phyloP scores from a whole-genome alignment of 2,329 filamentous ascomycete species.

The Orbilia oligospora region DNA sequence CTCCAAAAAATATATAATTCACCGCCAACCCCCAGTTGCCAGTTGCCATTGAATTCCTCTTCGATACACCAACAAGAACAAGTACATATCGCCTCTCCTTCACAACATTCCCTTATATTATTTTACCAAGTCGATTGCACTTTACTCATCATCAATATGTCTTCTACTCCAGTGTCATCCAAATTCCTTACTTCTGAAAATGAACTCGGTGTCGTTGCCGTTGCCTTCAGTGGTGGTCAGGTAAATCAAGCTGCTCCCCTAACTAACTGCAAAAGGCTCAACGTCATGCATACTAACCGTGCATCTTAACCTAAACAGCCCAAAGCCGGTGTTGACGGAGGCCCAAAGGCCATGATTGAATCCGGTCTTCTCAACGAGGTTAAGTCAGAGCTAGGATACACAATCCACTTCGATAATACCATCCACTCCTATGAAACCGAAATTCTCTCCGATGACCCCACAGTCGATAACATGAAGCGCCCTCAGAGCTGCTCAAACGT shows the following conservation, averaged over 20 bases:
- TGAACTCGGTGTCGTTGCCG: conserved; percentile 91
- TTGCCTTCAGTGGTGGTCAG: conserved; percentile 97
- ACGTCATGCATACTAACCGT: conserved; percentile 22
- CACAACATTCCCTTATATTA: not conserved
- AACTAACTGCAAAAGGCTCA: conserved; percentile 34
- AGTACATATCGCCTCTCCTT: conserved; percentile 10
- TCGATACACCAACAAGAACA: not conserved
- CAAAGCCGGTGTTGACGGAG: conserved; percentile 92
- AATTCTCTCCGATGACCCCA: conserved; percentile 79
- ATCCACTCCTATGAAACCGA: conserved; percentile 87
- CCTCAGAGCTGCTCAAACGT: conserved; percentile 87
- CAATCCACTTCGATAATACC: conserved; percentile 83
- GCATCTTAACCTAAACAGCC: conserved; percentile 71
- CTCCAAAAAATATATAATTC: conserved; percentile 12
- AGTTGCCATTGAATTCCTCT: not conserved
- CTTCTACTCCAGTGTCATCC: conserved; percentile 73
- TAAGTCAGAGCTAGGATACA: conserved; percentile 87
- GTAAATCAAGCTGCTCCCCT: conserved; percentile 71
- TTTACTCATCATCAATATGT: conserved; percentile 66
- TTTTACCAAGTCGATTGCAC: not conserved
- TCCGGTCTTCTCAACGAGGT: conserved; percentile 88
- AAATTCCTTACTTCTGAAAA: conserved; percentile 85
- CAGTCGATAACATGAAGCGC: conserved; percentile 88
- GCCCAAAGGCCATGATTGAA: conserved; percentile 88
- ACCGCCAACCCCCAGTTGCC: conserved; percentile 10